Conservation (phyloP, 306 rosid genomes). For the Canavalia gladiata region DNA sequence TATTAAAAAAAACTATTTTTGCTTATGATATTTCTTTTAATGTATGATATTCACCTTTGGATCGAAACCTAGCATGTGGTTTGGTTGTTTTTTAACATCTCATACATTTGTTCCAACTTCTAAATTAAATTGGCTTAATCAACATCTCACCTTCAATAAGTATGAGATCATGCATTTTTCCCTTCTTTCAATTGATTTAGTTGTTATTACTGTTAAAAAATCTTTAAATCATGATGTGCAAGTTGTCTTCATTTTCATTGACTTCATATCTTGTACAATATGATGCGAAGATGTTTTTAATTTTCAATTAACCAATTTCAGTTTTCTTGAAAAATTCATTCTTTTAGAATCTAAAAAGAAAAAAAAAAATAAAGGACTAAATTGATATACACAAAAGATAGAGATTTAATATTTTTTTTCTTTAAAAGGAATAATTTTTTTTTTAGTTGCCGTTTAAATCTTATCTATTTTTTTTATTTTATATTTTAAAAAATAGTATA, state of each 20-base stretch:
- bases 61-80: constrained; percentile 20
- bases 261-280: constrained; percentile 73
- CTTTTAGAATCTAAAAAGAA: constrained; percentile 52
- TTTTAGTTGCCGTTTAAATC: no score
- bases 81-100: constrained; percentile 3
- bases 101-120: constrained; percentile 24
- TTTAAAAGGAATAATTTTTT: no score
- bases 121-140: constrained; percentile 10
- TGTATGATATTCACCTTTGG: constrained; percentile 26
- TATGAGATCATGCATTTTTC: constrained; percentile 42
- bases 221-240: constrained; percentile 72
- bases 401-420: no score
- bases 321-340: constrained; percentile 61
- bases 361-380: no score
- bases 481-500: no score
- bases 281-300: constrained; percentile 77
- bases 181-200: constrained; percentile 49
- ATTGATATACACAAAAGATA: no score
- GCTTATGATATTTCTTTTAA: not conserved
- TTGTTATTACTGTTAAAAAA: constrained; percentile 65
- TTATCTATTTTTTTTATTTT: no score
- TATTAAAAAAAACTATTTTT: not conserved
- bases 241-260: constrained; percentile 73
- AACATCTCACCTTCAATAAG: constrained; percentile 26
- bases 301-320: constrained; percentile 71